A percentile compares a stretch with the other conserved stretches of the same genome.
Conservation (phyloP, 805 yeast genomes). For the Wickerhamomyces rabaulensis region DNA sequence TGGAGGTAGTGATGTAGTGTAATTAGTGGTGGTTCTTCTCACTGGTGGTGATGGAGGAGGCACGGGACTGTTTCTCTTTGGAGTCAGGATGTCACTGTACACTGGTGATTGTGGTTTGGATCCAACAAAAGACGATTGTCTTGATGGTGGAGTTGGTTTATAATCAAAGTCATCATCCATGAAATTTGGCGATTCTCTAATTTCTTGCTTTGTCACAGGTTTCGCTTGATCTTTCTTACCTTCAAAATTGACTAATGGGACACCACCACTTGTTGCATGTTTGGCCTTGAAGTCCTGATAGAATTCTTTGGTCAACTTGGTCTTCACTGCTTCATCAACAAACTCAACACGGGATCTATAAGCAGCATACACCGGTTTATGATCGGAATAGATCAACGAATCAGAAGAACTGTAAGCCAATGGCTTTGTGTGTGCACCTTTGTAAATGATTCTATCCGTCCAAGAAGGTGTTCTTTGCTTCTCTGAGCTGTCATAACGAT, state of each 20-base stretch:
- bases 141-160: conserved; percentile 16
- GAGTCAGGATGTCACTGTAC: conserved; percentile 14
- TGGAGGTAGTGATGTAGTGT: conserved; percentile 2
- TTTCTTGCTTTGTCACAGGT: background rate
- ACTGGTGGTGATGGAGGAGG: conserved; percentile 13
- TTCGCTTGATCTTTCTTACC: background rate
- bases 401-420: conserved; percentile 64
- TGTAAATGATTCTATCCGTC: conserved; percentile 84
- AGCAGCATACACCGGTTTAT: conserved; percentile 86
- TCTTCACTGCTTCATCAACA: conserved; percentile 59
- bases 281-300: conserved; percentile 49
- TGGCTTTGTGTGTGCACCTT: conserved; percentile 55
- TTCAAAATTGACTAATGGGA: conserved; percentile 18
- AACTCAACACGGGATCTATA: conserved; percentile 62
- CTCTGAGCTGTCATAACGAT: conserved; percentile 80
- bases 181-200: conserved; percentile 15
- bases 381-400: conserved; percentile 69
- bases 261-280: conserved; percentile 25
- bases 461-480: conserved; percentile 92
- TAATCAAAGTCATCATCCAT: conserved; percentile 17
- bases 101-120: conserved; percentile 3
- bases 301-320: conserved; percentile 49
- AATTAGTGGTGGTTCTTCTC: conserved; percentile 6
- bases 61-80: conserved; percentile 15
- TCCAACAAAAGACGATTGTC: background rate